Conservation (phyloP, 345 rosid species). For the Schrenkiella parvula region DNA sequence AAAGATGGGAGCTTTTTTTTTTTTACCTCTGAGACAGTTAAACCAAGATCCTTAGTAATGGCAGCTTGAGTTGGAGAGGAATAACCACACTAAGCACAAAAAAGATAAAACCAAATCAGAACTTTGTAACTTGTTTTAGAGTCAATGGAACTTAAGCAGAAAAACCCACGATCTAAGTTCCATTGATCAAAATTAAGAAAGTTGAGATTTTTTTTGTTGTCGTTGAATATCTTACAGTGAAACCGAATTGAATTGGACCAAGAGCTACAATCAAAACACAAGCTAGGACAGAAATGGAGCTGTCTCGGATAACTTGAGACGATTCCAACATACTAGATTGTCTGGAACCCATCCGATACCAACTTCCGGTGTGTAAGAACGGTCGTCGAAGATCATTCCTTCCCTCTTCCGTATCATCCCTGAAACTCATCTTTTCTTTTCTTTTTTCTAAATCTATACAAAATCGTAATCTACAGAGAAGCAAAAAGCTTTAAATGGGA, state of each 20-base stretch:
- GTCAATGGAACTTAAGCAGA: not conserved
- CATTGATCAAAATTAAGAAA: slow-evolving; percentile 2
- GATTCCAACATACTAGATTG: slow-evolving; percentile 94
- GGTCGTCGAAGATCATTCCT: slow-evolving; percentile 73
- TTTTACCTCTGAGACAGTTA: slow-evolving; percentile 83
- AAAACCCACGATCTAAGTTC: not conserved
- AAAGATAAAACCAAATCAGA: not conserved
- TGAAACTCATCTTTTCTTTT: slow-evolving; percentile 60
- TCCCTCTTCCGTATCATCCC: slow-evolving; percentile 83
- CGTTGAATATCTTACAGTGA: slow-evolving; percentile 52
- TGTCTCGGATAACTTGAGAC: slow-evolving; percentile 71
- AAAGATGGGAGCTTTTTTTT: not conserved
- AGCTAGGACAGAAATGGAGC: slow-evolving; percentile 85
- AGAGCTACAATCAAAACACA: slow-evolving; percentile 91
- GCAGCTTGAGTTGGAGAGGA: slow-evolving; percentile 89
- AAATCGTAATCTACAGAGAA: not conserved
- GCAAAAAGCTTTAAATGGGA: not conserved
- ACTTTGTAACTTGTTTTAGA: not conserved
- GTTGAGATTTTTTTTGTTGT: not conserved
- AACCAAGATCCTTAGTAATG: slow-evolving; percentile 67
- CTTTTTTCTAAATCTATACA: not conserved
- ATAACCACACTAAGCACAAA: slow-evolving; percentile 58
- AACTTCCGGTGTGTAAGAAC: slow-evolving; percentile 90
- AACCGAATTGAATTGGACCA: slow-evolving; percentile 98
- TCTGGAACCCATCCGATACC: slow-evolving; percentile 95